Evolutionary conservation across 805 yeast species (phyloP), one percentile per base, ranked within the genome.

Genomic region (Lipomyces sp.): DNA sequence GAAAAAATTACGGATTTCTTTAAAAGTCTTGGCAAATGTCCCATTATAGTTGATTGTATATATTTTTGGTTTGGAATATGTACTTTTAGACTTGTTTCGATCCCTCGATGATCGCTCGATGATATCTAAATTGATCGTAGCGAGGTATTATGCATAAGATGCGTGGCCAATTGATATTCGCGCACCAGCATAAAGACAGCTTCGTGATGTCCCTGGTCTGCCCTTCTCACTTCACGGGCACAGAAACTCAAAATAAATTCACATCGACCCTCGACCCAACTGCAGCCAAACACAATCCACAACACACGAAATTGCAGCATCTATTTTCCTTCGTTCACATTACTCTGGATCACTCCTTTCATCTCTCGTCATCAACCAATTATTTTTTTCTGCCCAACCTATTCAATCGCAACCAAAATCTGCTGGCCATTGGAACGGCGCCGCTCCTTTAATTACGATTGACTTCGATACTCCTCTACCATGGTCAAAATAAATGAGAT

Each of bases 401-500:
- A 37, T 37, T 37, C 15, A 37, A 37, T 11, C 39, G 39, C 39
- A 11, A 3, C 39, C 13, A 13, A 37, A 37, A 5, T 37, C 13
- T 37, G 24, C 24, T 24, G 24, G 24, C 24, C 24, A 24, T 24
- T 24, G 24, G 1, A 24, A 24, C 24, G 24, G 24, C 24, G 24
- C 24, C 1, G 24, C 24, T 24, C 24, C 24, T 24, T 24, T 24
- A 24, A 24, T 24, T 24, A 24, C 24, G 24, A 24, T 24, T 24
- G 1, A 24, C 24, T 1, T 24, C 24, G 24, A 24, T 24, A 24
- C 24, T 24, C 24, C 24, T 24, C 24, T 29, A 24, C 33, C 30
- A 90, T 90, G 96, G 94, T 64, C 48, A 67, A 79, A 82, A 42
- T 75, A 77, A 39, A 75, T 77, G 56, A 80, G 80, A 62, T 79